phyloP scores from a whole-genome alignment of 192 early-diverging fungal species.

The Podila clonocystis region DNA sequence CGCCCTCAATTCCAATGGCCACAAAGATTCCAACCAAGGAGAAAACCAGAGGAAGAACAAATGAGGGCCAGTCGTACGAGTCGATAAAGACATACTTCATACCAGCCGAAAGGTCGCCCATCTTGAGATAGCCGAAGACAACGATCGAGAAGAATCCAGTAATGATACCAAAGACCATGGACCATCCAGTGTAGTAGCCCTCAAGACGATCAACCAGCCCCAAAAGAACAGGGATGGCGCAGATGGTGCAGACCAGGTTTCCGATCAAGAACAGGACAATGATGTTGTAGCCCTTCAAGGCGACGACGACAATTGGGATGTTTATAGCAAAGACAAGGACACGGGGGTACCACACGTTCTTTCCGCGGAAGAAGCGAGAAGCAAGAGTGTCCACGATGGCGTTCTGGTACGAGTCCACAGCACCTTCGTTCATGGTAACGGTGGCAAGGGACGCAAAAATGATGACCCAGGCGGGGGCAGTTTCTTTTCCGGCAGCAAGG shows the following conservation, averaged over 20 bases:
- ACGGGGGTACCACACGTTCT: constrained; percentile 50
- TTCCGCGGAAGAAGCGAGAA: constrained; percentile 58
- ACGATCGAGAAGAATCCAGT: constrained; percentile 48
- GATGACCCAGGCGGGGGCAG: constrained; percentile 65
- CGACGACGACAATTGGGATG: constrained; percentile 58
- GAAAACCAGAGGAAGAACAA: constrained; percentile 40
- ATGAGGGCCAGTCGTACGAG: constrained; percentile 51
- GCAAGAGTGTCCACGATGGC: constrained; percentile 72
- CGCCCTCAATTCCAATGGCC: constrained; percentile 23
- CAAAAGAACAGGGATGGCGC: constrained; percentile 63
- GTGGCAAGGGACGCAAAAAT: constrained; percentile 67
- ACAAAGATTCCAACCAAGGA: constrained; percentile 43
- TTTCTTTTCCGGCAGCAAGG: constrained; percentile 51
- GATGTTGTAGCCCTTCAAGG: constrained; percentile 66
- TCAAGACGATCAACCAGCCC: constrained; percentile 59
- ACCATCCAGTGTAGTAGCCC: constrained; percentile 46
- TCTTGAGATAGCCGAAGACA: constrained; percentile 47
- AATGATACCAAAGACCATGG: constrained; percentile 37
- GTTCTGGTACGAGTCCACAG: constrained; percentile 76
- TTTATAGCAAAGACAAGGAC: constrained; percentile 52
- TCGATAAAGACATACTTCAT: constrained; percentile 45
- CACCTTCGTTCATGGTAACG: constrained; percentile 71
- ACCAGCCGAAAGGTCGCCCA: constrained; percentile 32
- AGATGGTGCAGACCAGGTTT: constrained; percentile 69
- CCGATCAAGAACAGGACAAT: constrained; percentile 69